These are phyloP conservation scores for Trametes hirsuta DNA, from an alignment of 1,284 basidiomycete genomes.

Conservation along the genomic window DNA sequence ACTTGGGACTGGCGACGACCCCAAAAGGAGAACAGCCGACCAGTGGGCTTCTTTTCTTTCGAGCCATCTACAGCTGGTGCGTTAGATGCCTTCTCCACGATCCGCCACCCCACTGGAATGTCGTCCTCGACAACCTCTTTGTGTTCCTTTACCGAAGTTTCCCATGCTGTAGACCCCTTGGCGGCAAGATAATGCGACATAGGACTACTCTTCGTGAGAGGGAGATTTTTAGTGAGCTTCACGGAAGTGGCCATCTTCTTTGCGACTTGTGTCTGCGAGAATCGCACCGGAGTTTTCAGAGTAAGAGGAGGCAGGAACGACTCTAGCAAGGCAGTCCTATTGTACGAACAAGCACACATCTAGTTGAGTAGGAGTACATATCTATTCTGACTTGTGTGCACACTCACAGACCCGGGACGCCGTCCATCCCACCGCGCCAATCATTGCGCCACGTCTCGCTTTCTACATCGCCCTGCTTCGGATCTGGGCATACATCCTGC, in stretches of 20 bases:
- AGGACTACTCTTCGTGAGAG: slow-evolving; percentile 58
- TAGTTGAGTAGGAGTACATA: background rate
- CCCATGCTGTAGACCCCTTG: slow-evolving; percentile 76
- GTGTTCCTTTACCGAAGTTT: slow-evolving; percentile 60
- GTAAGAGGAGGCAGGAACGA: slow-evolving; percentile 35
- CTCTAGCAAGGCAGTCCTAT: slow-evolving; percentile 30
- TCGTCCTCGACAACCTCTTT: slow-evolving; percentile 53
- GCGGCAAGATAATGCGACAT: slow-evolving; percentile 64
- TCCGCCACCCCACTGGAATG: slow-evolving; percentile 67
- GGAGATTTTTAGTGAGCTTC: slow-evolving; percentile 60
- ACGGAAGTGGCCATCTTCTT: slow-evolving; percentile 63
- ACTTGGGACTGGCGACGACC: slow-evolving; percentile 44
- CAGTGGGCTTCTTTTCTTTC: slow-evolving; percentile 49
- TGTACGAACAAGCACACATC: background rate
- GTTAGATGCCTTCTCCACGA: slow-evolving; percentile 48
- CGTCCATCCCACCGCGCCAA: slow-evolving; percentile 48
- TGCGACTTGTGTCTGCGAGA: slow-evolving; percentile 55
- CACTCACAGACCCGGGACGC: slow-evolving; percentile 61
- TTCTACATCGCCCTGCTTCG: slow-evolving; percentile 19
- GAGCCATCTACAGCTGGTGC: slow-evolving; percentile 34
- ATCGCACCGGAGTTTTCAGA: slow-evolving; percentile 43
- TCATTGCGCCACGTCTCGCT: slow-evolving; percentile 33
- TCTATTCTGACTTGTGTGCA: background rate
- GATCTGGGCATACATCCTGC: slow-evolving; percentile 52
- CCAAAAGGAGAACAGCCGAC: slow-evolving; percentile 74